Evolutionary conservation across 345 rosid genomes (phyloP).

Genomic region (Physaria fendleri): DNA sequence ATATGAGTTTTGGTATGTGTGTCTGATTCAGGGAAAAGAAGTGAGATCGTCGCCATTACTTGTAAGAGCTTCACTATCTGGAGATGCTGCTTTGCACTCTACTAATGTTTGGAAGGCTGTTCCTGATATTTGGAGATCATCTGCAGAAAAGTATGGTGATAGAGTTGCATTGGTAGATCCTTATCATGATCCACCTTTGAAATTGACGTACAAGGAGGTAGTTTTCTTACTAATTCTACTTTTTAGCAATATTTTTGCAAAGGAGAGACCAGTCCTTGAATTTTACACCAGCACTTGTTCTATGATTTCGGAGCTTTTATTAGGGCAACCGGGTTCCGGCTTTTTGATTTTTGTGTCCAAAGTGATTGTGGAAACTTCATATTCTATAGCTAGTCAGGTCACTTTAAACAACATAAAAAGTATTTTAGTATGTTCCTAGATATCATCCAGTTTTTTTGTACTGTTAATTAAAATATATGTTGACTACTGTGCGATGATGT

Average conservation of each 20-base stretch:
- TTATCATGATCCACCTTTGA: constrained; percentile 79
- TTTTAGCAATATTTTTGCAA: not conserved
- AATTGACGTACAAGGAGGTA: constrained; percentile 80
- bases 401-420: not conserved
- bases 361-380: not conserved
- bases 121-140: constrained; percentile 90
- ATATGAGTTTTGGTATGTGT: constrained; percentile 5
- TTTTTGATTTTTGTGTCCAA: not conserved
- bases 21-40: constrained; percentile 44
- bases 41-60: constrained; percentile 43
- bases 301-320: not conserved
- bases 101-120: constrained; percentile 72
- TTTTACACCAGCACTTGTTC: not conserved
- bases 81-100: constrained; percentile 31
- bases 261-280: not conserved
- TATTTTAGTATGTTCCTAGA: not conserved
- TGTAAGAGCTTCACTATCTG: constrained; percentile 40
- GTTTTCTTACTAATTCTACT: not conserved
- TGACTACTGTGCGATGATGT: not conserved
- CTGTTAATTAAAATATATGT: not conserved
- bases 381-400: not conserved
- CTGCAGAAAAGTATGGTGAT: constrained; percentile 82
- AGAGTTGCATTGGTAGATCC: constrained; percentile 74
- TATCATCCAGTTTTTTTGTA: not conserved
- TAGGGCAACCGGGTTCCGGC: not conserved